phyloP scores from a whole-genome alignment of 495 filamentous ascomycete genomes.

The Podospora conica region DNA sequence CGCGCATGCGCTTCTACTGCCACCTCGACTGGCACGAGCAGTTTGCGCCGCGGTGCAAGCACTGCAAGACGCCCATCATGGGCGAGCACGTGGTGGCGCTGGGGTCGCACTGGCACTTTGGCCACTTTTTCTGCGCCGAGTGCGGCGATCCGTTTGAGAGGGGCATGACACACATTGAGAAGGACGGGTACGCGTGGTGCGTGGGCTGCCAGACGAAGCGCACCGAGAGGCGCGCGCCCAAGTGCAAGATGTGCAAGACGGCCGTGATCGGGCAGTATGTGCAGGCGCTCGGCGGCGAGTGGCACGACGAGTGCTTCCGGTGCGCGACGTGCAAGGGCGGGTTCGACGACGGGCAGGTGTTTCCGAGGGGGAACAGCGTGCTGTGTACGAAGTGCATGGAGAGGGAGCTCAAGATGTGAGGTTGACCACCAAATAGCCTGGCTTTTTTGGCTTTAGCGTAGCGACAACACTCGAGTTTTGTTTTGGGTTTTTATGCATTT shows the following conservation, averaged over 20 bases:
- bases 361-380: slow-evolving; percentile 40
- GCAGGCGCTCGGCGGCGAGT: slow-evolving; percentile 81
- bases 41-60: slow-evolving; percentile 88
- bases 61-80: slow-evolving; percentile 97
- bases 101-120: slow-evolving; percentile 91
- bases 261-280: slow-evolving; percentile 85
- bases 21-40: slow-evolving; percentile 97
- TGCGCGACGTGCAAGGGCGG: slow-evolving; percentile 53
- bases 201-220: slow-evolving; percentile 86
- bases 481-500: not conserved
- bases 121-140: slow-evolving; percentile 99
- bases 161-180: slow-evolving; percentile 86
- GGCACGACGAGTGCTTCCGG: slow-evolving; percentile 88
- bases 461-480: not conserved
- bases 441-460: not conserved
- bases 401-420: slow-evolving; percentile 42
- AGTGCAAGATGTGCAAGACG: slow-evolving; percentile 77
- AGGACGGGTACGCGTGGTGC: slow-evolving; percentile 99
- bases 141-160: slow-evolving; percentile 92
- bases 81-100: slow-evolving; percentile 90
- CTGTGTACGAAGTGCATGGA: slow-evolving; percentile 47
- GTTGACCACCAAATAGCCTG: slow-evolving; percentile 7
- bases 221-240: slow-evolving; percentile 62
- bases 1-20: slow-evolving; percentile 79
- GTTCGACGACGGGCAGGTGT: slow-evolving; percentile 53